A percentile compares a stretch with the other conserved stretches of the same genome.
Evolutionary conservation across 139 green algal species (phyloP).

Genomic region (Closterium sp.): DNA sequence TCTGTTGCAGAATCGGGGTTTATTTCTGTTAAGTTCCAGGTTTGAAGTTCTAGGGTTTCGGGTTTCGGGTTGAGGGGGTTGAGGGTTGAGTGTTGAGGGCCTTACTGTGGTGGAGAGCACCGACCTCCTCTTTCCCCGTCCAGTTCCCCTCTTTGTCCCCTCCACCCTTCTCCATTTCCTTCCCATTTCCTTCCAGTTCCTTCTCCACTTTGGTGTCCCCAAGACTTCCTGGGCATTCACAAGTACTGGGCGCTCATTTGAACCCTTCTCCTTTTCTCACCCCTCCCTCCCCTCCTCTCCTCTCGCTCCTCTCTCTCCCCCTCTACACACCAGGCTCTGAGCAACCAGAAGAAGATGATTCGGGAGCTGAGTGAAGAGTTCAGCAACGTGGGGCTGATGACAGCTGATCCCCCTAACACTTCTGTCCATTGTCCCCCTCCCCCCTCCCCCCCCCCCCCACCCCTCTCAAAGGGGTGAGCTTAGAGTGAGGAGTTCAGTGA

Average conservation of each 20-base stretch:
- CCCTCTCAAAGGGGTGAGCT: no score
- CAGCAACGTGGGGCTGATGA: constrained; percentile 78
- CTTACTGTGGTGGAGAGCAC: no score
- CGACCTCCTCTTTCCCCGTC: no score
- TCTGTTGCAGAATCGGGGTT: neutral
- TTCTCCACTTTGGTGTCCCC: neutral
- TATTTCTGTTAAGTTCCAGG: neutral
- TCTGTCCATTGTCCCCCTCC: constrained; percentile 76
- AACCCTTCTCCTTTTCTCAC: neutral
- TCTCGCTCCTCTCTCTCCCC: neutral
- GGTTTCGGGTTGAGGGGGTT: neutral
- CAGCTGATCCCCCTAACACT: constrained; percentile 34
- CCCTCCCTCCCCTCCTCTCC: neutral
- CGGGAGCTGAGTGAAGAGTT: constrained; percentile 81
- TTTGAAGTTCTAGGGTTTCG: no score
- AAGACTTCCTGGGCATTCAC: neutral
- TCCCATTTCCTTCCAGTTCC: neutral
- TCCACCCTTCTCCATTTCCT: neutral
- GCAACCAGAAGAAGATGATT: no score
- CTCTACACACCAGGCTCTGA: neutral
- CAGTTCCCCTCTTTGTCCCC: no score
- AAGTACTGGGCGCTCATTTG: neutral
- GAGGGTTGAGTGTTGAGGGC: neutral
- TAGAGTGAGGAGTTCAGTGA: constrained; percentile 78
- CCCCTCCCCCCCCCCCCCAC: constrained; percentile 63